Evolutionary conservation across 306 rosid genomes (phyloP).

Genomic region (Canavalia gladiata): DNA sequence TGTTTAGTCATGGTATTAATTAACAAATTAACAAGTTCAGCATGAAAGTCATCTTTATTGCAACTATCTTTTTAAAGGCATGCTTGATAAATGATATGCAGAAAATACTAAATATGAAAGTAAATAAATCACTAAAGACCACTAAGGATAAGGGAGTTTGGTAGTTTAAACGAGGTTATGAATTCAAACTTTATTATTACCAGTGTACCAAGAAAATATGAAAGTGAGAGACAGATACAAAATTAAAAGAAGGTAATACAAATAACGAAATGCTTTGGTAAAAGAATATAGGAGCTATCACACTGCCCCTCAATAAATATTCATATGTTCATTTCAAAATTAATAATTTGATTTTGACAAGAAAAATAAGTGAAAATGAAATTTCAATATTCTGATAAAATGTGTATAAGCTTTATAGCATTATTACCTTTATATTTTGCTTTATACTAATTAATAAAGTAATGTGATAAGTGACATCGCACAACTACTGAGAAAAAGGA

Average conservation of each 20-base stretch:
- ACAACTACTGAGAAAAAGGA: constrained; percentile 19
- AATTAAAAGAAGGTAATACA: constrained; percentile 8
- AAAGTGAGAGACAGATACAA: not conserved
- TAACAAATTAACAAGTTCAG: not conserved
- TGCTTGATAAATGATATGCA: constrained; percentile 20
- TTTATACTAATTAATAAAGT: constrained; percentile 36
- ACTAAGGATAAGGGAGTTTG: not conserved
- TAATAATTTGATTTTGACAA: constrained; percentile 36
- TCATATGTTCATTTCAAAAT: not conserved
- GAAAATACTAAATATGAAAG: not conserved
- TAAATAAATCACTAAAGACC: not conserved
- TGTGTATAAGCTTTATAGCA: constrained; percentile 16
- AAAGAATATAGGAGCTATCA: constrained; percentile 16
- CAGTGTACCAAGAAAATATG: not conserved
- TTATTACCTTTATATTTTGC: constrained; percentile 35
- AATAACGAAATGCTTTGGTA: not conserved
- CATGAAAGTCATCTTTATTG: not conserved
- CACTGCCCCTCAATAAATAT: constrained; percentile 26
- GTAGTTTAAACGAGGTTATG: not conserved
- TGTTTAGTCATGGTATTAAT: not conserved
- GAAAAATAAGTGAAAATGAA: constrained; percentile 36
- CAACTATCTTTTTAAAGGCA: constrained; percentile 25
- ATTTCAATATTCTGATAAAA: constrained; percentile 10
- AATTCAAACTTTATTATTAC: not conserved
- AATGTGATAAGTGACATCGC: constrained; percentile 39